Conservation (phyloP, 2,329 filamentous ascomycete genomes). For the Ceratocystis destructans region DNA sequence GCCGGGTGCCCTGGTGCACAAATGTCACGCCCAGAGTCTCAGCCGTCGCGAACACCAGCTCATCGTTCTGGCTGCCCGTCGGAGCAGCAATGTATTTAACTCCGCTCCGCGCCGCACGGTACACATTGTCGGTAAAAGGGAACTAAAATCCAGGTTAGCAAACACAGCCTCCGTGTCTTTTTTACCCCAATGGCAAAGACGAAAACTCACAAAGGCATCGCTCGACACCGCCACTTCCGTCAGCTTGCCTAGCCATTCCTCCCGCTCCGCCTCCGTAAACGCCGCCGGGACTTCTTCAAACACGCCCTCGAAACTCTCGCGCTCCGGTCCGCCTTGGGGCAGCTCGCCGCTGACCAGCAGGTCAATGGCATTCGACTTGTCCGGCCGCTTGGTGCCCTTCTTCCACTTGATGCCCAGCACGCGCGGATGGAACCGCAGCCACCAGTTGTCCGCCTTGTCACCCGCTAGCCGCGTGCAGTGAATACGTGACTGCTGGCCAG, state of each 20-base stretch:
- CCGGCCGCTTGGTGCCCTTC: conserved; percentile 88
- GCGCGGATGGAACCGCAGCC: conserved; percentile 92
- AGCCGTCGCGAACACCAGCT: conserved; percentile 70
- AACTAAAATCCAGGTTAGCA: conserved; percentile 44
- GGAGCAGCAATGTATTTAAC: conserved; percentile 94
- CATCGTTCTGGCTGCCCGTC: conserved; percentile 75
- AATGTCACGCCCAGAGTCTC: conserved; percentile 88
- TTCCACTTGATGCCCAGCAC: conserved; percentile 88
- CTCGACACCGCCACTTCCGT: conserved; percentile 74
- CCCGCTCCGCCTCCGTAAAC: conserved; percentile 74
- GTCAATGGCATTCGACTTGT: conserved; percentile 98
- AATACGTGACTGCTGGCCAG: conserved; percentile 93
- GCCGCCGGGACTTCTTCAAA: conserved; percentile 78
- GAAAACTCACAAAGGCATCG: conserved; percentile 73
- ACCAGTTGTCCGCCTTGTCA: conserved; percentile 99
- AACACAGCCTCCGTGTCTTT: neutral
- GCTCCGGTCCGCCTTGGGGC: conserved; percentile 69
- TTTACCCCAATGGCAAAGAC: neutral
- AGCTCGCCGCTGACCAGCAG: conserved; percentile 84
- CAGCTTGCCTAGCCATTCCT: conserved; percentile 73
- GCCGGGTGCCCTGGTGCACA: conserved; percentile 81
- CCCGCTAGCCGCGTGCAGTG: conserved; percentile 96
- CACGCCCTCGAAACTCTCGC: conserved; percentile 70
- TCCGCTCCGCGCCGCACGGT: conserved; percentile 74
- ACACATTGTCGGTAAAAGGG: conserved; percentile 97